Conservation (phyloP, 768 basidiomycete genomes). For the Tubosaeta sp. region DNA sequence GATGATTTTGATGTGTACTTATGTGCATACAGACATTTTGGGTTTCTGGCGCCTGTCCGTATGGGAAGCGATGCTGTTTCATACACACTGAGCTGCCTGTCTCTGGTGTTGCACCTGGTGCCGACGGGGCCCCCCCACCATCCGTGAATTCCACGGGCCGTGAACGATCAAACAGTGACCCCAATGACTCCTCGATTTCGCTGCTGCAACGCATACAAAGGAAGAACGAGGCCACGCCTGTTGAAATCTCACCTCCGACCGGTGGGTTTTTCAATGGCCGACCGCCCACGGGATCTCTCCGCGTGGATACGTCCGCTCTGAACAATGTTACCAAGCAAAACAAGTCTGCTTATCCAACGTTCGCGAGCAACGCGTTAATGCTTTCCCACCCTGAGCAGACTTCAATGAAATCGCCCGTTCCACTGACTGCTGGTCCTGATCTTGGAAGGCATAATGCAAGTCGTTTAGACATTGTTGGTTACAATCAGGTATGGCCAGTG, state of each 20-base stretch:
- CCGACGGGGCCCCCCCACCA: slow-evolving; percentile 50
- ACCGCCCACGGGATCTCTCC: slow-evolving; percentile 64
- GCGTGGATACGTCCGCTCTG: slow-evolving; percentile 70
- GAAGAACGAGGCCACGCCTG: slow-evolving; percentile 54
- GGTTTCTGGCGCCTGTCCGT: slow-evolving; percentile 90
- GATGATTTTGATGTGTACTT: slow-evolving; percentile 1
- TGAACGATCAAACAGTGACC: slow-evolving; percentile 77
- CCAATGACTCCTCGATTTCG: slow-evolving; percentile 67
- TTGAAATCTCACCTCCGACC: slow-evolving; percentile 43
- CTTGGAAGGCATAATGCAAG: slow-evolving; percentile 72
- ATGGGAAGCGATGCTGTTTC: slow-evolving; percentile 91
- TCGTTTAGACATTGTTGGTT: slow-evolving; percentile 69
- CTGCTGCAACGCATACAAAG: slow-evolving; percentile 77
- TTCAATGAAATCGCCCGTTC: slow-evolving; percentile 66
- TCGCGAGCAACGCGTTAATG: slow-evolving; percentile 44
- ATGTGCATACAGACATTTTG: slow-evolving; percentile 68
- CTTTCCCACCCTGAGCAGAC: slow-evolving; percentile 55
- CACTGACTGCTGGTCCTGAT: slow-evolving; percentile 82
- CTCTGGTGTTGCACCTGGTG: slow-evolving; percentile 52
- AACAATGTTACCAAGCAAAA: slow-evolving; percentile 64
- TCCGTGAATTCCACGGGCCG: slow-evolving; percentile 49
- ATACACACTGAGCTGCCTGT: slow-evolving; percentile 84
- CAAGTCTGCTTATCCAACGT: slow-evolving; percentile 78
- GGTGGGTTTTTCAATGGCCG: slow-evolving; percentile 52
- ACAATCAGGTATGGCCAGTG: slow-evolving; percentile 51